A percentile compares a stretch with the other conserved stretches of the same genome.
phyloP scores from a whole-genome alignment of 768 basidiomycete species.

The Pisolithus orientalis region DNA sequence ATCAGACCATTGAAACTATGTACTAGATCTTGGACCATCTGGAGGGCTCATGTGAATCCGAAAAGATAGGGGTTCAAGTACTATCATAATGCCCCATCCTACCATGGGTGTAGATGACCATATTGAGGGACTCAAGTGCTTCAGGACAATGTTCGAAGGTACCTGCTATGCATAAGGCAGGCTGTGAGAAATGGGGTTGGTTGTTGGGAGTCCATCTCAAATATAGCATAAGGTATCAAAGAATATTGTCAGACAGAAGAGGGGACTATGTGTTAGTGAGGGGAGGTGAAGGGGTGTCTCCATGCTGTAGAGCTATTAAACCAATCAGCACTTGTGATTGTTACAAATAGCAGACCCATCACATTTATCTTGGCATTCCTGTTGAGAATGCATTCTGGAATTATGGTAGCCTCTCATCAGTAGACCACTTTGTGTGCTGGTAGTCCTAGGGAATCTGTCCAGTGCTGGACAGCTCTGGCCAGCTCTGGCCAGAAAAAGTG shows the following conservation, averaged over 20 bases:
- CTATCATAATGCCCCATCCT: conserved; percentile 73
- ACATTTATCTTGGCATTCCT: conserved; percentile 13
- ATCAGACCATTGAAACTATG: conserved; percentile 64
- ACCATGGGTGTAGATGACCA: conserved; percentile 75
- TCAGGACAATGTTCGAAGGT: conserved; percentile 68
- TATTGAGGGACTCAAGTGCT: conserved; percentile 67
- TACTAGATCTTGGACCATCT: conserved; percentile 72
- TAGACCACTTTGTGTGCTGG: too few species aligned
- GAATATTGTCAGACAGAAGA: conserved; percentile 54
- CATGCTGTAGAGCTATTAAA: conserved; percentile 54
- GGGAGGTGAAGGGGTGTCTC: conserved; percentile 51
- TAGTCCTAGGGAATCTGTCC: too few species aligned
- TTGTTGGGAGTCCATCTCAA: conserved; percentile 41
- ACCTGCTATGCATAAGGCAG: conserved; percentile 29
- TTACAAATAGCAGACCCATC: neutral
- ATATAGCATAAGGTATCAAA: conserved; percentile 62
- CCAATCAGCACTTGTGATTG: neutral
- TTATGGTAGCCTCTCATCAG: too few species aligned
- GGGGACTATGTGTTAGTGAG: conserved; percentile 62
- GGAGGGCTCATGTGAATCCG: conserved; percentile 2
- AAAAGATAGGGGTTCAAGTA: conserved; percentile 18
- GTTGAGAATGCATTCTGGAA: too few species aligned
- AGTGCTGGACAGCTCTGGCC: too few species aligned
- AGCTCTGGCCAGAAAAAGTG: too few species aligned
- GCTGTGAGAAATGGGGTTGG: neutral